phyloP scores from a whole-genome alignment of 768 basidiomycete genomes.

The Lentinula raphanica region DNA sequence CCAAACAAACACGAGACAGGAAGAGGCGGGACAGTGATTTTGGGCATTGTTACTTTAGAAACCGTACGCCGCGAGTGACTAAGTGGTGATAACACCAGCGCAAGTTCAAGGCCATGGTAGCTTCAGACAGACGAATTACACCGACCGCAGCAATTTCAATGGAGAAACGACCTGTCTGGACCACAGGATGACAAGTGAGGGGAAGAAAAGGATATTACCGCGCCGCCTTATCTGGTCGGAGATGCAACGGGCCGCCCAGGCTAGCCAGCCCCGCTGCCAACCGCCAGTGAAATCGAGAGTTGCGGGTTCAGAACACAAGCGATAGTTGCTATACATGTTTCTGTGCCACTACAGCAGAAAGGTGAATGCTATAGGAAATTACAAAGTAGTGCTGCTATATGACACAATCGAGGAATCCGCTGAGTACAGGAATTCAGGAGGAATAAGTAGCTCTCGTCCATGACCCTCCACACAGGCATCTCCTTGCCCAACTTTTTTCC shows the following conservation, averaged over 20 bases:
- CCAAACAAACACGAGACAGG: conserved; percentile 84
- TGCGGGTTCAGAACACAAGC: no score
- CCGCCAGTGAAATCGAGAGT: no score
- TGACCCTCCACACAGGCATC: conserved; percentile 68
- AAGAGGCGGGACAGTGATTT: conserved; percentile 42
- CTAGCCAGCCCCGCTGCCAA: no score
- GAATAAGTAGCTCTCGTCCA: conserved; percentile 53
- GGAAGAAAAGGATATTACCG: no score
- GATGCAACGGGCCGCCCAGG: no score
- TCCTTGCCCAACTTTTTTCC: conserved; percentile 54
- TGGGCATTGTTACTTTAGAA: conserved; percentile 51
- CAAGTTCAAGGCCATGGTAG: not conserved
- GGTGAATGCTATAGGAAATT: no score
- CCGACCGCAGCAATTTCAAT: not conserved
- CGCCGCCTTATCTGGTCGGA: no score
- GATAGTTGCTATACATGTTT: no score
- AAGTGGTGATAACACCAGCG: not conserved
- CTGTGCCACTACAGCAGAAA: no score
- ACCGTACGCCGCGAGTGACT: not conserved
- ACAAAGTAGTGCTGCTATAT: no score
- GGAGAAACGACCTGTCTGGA: not conserved
- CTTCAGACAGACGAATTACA: not conserved
- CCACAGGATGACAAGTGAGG: not conserved
- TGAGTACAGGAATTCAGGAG: no score
- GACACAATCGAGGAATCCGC: no score